Evolutionary conservation across 306 rosid genomes (phyloP), one percentile per base, ranked within the genome.

Genomic region (Astragalus glycyphyllos): DNA sequence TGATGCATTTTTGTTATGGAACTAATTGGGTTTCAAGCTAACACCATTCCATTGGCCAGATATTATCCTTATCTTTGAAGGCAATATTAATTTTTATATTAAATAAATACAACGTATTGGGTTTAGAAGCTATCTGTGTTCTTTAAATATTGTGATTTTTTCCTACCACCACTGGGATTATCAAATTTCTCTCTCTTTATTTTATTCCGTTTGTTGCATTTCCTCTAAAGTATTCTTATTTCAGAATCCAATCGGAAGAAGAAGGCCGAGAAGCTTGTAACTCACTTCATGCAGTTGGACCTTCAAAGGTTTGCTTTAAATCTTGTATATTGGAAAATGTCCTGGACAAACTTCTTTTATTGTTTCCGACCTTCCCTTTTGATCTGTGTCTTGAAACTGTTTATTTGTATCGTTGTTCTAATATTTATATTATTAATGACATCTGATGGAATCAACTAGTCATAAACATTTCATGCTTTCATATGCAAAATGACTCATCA

Each of bases 221-320:
- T 11, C 60, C 72, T 69, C 62, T 11, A 49, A 20, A 77, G 9
- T 69, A 6, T 54, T 63, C 20, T 42, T 84, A 56, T 83, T 10
- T 40, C 89, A 91, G 97, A 77, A 88, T 91, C 72, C 85, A 68
- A 58, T 81, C 92, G 37, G 97, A 91, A 82, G 77, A n/a, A 23
- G 96, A 88, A 85, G 96, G 97, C 11, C 81, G 85, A 56, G 72
- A 85, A 68, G 97, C 96, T 77, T 91, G 97, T 77, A 91, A 82
- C 80, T 75, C 76, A 71, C 89, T 91, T 82, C 97, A 91, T 70
- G 86, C 85, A 41, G 89, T 86, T 14, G 97, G 97, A 74, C 97
- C 96, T 32, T 74, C 92, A 63, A 86, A 80, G 96, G 96, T 91
- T 76, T 76, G 51, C 29, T 61, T 75, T 42, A 67, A 29, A 45